A percentile compares a stretch with the other conserved stretches of the same genome.
These are phyloP conservation scores for Schoenoplectus tabernaemontani DNA, from an alignment of 202 grass and related monocot species.

Conservation along the genomic window DNA sequence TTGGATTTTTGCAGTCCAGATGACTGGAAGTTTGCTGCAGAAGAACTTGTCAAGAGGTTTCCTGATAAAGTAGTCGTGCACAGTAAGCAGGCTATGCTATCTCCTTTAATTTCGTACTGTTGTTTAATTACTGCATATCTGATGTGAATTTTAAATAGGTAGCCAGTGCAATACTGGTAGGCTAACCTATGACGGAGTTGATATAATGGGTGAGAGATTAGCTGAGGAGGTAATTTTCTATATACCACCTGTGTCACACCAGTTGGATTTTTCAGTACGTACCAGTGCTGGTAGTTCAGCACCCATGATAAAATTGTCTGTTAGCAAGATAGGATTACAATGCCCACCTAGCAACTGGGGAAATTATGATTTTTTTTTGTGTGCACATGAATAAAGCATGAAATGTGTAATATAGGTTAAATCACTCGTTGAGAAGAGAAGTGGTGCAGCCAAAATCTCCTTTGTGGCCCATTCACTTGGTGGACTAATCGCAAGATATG, in stretches of 20 bases:
- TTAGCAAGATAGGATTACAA: not conserved
- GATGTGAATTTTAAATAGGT: slow-evolving; percentile 38
- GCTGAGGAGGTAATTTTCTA: slow-evolving; percentile 63
- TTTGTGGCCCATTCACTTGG: slow-evolving; percentile 94
- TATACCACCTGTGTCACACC: too few species aligned
- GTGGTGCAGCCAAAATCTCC: slow-evolving; percentile 54
- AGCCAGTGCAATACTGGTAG: slow-evolving; percentile 73
- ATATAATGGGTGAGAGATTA: slow-evolving; percentile 93
- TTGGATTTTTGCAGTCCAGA: slow-evolving; percentile 27
- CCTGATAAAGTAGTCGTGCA: slow-evolving; percentile 77
- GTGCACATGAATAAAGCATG: not conserved
- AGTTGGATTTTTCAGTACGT: not conserved
- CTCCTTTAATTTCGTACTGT: not conserved
- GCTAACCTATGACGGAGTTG: slow-evolving; percentile 86
- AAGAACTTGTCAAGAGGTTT: slow-evolving; percentile 69
- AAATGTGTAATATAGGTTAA: slow-evolving; percentile 49
- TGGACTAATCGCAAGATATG: slow-evolving; percentile 85
- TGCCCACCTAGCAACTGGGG: not conserved
- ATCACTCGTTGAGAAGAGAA: slow-evolving; percentile 57
- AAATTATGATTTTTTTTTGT: not conserved
- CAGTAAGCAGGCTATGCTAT: slow-evolving; percentile 37
- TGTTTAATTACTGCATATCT: slow-evolving; percentile 14
- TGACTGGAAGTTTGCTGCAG: slow-evolving; percentile 85
- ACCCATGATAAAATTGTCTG: not conserved
- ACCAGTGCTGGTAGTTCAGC: not conserved